phyloP scores from a whole-genome alignment of 805 yeast genomes.

The Zygosaccharomyces bisporus region DNA sequence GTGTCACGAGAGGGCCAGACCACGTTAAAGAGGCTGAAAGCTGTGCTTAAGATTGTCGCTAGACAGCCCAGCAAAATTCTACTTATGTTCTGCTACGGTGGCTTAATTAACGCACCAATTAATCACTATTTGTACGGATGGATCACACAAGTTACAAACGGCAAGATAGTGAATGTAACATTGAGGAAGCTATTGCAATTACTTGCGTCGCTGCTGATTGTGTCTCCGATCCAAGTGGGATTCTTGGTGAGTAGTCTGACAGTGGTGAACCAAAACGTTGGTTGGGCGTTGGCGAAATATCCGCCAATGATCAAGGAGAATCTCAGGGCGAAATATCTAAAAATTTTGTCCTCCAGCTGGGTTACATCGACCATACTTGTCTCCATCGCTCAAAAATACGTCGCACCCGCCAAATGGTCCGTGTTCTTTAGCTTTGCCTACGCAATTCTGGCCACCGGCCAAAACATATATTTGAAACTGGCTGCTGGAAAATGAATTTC shows the following conservation, averaged over 20 bases:
- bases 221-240: constrained; percentile 24
- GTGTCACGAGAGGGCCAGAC: constrained; percentile 1
- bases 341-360: constrained; percentile 21
- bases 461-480: constrained; percentile 24
- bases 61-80: constrained; percentile 15
- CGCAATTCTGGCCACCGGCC: constrained; percentile 22
- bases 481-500: constrained; percentile 1
- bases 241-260: constrained; percentile 19
- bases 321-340: constrained; percentile 15
- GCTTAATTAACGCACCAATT: constrained; percentile 25
- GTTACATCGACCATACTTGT: constrained; percentile 22
- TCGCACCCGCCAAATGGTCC: constrained; percentile 26
- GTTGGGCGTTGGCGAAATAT: constrained; percentile 6
- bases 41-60: constrained; percentile 4
- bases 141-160: constrained; percentile 16
- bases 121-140: constrained; percentile 23
- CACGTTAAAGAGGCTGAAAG: constrained; percentile 5
- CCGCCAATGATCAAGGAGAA: constrained; percentile 10
- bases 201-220: constrained; percentile 19
- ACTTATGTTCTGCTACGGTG: constrained; percentile 24
- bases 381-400: constrained; percentile 22
- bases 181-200: constrained; percentile 21
- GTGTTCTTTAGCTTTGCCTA: constrained; percentile 27
- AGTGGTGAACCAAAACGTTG: constrained; percentile 15
- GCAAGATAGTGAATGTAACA: constrained; percentile 8